Conservation (phyloP, 192 early-diverging fungal genomes). For the Backusella psychrophila region DNA sequence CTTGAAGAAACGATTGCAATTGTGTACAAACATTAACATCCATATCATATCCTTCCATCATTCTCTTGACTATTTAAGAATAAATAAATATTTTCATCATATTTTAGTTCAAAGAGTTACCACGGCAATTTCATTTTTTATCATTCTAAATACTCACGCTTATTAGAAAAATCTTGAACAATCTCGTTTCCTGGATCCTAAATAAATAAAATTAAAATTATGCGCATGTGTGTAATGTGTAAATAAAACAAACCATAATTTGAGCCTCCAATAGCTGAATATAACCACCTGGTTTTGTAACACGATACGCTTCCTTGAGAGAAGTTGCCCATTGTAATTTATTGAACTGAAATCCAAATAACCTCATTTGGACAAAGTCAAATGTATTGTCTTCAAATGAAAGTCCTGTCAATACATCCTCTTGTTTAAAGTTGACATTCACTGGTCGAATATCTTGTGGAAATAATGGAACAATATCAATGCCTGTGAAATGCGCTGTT, state of each 20-base stretch:
- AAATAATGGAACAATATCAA: constrained; percentile 13
- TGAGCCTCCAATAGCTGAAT: constrained; percentile 32
- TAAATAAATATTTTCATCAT: not conserved
- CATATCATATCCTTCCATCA: constrained; percentile 1
- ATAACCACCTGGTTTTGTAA: constrained; percentile 25
- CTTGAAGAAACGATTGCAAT: not conserved
- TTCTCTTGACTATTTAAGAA: not conserved
- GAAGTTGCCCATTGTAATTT: constrained; percentile 11
- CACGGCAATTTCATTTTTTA: too few relatives aligned
- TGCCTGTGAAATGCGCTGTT: constrained; percentile 7
- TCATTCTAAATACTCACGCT: constrained; percentile 4
- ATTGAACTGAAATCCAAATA: constrained; percentile 16
- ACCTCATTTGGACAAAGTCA: constrained; percentile 33
- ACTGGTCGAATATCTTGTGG: constrained; percentile 23
- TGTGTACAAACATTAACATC: not conserved
- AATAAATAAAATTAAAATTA: not conserved
- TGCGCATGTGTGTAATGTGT: not conserved
- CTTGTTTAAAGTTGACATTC: constrained; percentile 21
- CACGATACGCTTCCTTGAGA: constrained; percentile 23
- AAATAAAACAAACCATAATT: constrained; percentile 18
- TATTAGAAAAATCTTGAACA: not conserved
- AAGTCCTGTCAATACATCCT: constrained; percentile 19
- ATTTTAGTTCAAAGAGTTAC: not conserved
- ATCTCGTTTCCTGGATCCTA: constrained; percentile 16
- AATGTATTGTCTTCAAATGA: constrained; percentile 24